A percentile compares a stretch with the other conserved stretches of the same genome.
These are phyloP conservation scores for Fraxinus cuspidata DNA, from an alignment of 257 asterid species.

Conservation along the genomic window DNA sequence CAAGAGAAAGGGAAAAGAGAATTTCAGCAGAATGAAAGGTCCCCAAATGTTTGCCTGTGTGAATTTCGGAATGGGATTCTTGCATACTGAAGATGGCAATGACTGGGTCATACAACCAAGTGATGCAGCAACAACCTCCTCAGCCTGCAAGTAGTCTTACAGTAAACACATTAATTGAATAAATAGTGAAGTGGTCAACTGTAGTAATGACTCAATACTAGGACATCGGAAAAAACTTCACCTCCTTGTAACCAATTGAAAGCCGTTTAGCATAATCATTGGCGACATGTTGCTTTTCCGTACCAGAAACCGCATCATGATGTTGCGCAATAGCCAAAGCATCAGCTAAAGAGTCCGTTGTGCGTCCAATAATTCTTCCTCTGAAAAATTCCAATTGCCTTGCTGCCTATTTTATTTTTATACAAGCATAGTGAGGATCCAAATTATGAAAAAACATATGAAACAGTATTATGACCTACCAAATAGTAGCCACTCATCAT, in stretches of 20 bases:
- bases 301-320: slow-evolving; percentile 96
- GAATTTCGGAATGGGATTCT: slow-evolving; percentile 50
- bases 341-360: slow-evolving; percentile 73
- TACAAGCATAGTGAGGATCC: slow-evolving; percentile 26
- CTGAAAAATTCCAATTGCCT: slow-evolving; percentile 75
- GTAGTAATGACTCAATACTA: neutral
- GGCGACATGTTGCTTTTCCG: slow-evolving; percentile 93
- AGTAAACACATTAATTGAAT: slow-evolving; percentile 11
- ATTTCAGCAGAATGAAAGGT: slow-evolving; percentile 5
- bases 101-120: slow-evolving; percentile 73
- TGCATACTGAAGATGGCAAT: slow-evolving; percentile 46
- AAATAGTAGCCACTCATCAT: slow-evolving; percentile 82
- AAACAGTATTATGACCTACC: slow-evolving; percentile 46
- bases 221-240: slow-evolving; percentile 28
- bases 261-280: slow-evolving; percentile 93
- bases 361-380: slow-evolving; percentile 75
- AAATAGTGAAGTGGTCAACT: neutral
- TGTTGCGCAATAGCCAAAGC: slow-evolving; percentile 92
- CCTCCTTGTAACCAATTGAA: slow-evolving; percentile 89
- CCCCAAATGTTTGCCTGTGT: slow-evolving; percentile 54
- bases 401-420: slow-evolving; percentile 74
- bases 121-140: slow-evolving; percentile 69
- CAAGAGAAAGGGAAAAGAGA: slow-evolving; percentile 4
- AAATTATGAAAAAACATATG: slow-evolving; percentile 22
- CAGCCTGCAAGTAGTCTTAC: slow-evolving; percentile 61